These are phyloP conservation scores for Amniculicola lignicola DNA, from an alignment of 495 filamentous ascomycete genomes.

Conservation along the genomic window DNA sequence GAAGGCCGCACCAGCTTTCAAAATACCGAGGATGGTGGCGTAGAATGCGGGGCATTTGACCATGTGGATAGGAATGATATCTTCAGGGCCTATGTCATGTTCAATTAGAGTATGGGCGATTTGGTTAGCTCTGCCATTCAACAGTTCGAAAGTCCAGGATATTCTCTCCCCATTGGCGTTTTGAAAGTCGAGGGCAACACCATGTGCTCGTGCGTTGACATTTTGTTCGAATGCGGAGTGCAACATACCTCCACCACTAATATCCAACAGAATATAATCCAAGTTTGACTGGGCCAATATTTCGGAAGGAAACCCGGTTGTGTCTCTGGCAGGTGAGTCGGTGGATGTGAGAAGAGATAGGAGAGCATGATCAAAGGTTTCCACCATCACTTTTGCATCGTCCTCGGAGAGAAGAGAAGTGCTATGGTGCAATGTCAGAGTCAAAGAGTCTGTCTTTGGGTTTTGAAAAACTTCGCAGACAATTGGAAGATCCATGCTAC, in stretches of 20 bases:
- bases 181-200: conserved; percentile 41
- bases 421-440: conserved; percentile 48
- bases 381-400: conserved; percentile 45
- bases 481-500: conserved; percentile 71
- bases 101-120: conserved; percentile 41
- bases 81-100: conserved; percentile 34
- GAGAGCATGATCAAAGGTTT: conserved; percentile 47
- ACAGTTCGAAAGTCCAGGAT: conserved; percentile 37
- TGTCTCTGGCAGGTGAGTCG: conserved; percentile 15
- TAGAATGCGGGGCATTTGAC: conserved; percentile 44
- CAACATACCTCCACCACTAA: conserved; percentile 20
- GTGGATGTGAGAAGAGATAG: conserved; percentile 29
- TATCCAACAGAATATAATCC: conserved; percentile 1
- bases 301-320: conserved; percentile 20
- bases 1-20: conserved; percentile 46
- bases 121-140: conserved; percentile 41
- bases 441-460: conserved; percentile 44
- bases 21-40: conserved; percentile 42
- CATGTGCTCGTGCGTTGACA: conserved; percentile 31
- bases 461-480: conserved; percentile 67
- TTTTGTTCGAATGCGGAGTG: conserved; percentile 34
- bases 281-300: conserved; percentile 23
- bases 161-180: conserved; percentile 26
- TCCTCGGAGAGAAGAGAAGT: conserved; percentile 45
- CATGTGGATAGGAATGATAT: conserved; percentile 42